phyloP scores from a whole-genome alignment of 2,329 filamentous ascomycete species.

The Colletotrichum magnum region DNA sequence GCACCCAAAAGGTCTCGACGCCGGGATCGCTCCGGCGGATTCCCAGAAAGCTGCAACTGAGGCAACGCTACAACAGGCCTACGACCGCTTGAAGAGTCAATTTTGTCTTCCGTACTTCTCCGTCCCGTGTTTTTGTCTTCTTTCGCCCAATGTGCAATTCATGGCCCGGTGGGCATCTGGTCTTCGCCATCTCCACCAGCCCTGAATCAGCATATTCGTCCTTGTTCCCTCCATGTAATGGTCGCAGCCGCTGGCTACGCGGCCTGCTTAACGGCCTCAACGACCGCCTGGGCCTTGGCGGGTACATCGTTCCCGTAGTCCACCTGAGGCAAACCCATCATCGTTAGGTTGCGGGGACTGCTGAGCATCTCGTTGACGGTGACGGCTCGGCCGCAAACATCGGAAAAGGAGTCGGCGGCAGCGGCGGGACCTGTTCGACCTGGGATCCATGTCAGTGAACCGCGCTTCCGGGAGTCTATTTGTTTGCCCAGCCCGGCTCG shows the following conservation, averaged over 20 bases:
- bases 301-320: slow-evolving; percentile 49
- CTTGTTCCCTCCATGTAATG: too few relatives aligned
- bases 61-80: too few relatives aligned
- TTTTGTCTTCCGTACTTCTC: too few relatives aligned
- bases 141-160: too few relatives aligned
- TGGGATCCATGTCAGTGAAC: slow-evolving; percentile 29
- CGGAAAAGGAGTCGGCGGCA: slow-evolving; percentile 46
- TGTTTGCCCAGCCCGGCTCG: not conserved
- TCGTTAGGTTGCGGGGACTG: slow-evolving; percentile 47
- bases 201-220: too few relatives aligned
- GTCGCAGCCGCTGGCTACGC: not conserved
- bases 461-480: not conserved
- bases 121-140: too few relatives aligned
- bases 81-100: too few relatives aligned
- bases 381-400: slow-evolving; percentile 49
- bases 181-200: too few relatives aligned
- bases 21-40: too few relatives aligned
- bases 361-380: slow-evolving; percentile 51
- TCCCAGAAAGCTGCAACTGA: too few relatives aligned
- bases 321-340: slow-evolving; percentile 50
- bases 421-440: slow-evolving; percentile 38
- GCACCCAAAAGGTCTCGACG: too few relatives aligned
- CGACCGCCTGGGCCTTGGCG: slow-evolving; percentile 46
- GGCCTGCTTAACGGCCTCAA: slow-evolving; percentile 40
- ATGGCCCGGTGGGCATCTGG: too few relatives aligned